These are phyloP conservation scores for Thielaviopsis ethacetica DNA, from an alignment of 2,329 filamentous ascomycete genomes.

Conservation along the genomic window DNA sequence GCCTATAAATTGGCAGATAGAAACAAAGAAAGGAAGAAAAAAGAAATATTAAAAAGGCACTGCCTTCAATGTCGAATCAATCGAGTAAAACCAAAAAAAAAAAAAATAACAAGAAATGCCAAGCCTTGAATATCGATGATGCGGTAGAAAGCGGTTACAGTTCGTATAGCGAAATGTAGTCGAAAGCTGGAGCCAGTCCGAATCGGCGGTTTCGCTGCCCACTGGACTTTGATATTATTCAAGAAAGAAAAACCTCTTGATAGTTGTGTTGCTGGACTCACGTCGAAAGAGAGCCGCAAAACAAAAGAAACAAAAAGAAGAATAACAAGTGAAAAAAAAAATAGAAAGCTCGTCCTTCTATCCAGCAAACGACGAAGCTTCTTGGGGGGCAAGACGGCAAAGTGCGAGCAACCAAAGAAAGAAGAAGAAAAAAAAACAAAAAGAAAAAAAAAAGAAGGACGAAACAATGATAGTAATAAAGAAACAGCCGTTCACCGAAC, in stretches of 20 bases:
- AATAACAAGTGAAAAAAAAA: slow-evolving; percentile 5
- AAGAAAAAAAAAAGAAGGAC: neutral
- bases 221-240: neutral
- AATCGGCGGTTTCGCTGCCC: neutral
- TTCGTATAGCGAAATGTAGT: neutral
- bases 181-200: neutral
- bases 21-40: neutral
- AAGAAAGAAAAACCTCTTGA: neutral
- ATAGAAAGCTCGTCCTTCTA: neutral
- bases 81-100: neutral
- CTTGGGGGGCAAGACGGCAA: slow-evolving; percentile 4
- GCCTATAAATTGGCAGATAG: neutral
- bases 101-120: neutral
- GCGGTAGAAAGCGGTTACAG: neutral
- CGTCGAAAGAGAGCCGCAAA: neutral
- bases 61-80: neutral
- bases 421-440: neutral
- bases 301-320: slow-evolving; percentile 1
- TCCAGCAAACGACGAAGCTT: slow-evolving; percentile 1
- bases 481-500: neutral
- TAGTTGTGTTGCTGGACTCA: neutral
- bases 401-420: neutral
- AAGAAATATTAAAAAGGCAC: neutral
- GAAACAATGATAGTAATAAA: neutral
- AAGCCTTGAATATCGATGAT: neutral